phyloP scores from a whole-genome alignment of 202 grass and related monocot species.

The Panicum virgatum region DNA sequence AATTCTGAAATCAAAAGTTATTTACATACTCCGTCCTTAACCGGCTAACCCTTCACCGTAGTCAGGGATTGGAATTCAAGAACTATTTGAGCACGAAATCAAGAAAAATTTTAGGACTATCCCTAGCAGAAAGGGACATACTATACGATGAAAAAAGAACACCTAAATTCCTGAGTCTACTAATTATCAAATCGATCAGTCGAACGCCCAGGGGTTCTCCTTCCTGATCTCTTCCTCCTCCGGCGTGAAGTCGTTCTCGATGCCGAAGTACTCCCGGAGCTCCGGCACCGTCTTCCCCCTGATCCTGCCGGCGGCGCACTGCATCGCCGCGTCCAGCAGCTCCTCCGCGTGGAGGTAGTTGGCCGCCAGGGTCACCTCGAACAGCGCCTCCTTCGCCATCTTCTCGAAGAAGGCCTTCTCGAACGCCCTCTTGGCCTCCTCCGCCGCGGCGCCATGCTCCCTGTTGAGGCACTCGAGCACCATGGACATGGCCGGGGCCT shows the following conservation, averaged over 20 bases:
- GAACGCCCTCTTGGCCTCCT: background rate
- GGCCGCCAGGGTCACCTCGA: constrained; percentile 18
- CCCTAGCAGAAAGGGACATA: no score
- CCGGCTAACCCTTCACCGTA: no score
- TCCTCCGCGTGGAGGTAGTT: constrained; percentile 26
- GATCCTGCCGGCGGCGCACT: background rate
- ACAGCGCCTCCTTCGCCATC: constrained; percentile 1
- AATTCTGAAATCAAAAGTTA: no score
- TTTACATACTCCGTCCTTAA: no score
- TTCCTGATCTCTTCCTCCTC: constrained; percentile 21
- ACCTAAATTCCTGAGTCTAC: no score
- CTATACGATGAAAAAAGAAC: no score
- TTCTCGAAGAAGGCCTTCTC: background rate
- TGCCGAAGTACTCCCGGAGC: constrained; percentile 1
- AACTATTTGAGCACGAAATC: no score
- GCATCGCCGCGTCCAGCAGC: background rate
- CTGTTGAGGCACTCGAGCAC: constrained; percentile 16
- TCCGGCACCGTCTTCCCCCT: background rate
- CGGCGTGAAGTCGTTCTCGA: constrained; percentile 35
- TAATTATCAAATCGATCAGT: background rate
- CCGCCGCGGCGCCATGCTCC: background rate
- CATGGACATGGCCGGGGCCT: background rate
- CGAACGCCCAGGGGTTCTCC: background rate
- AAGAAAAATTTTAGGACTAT: no score
- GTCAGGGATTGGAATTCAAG: no score